phyloP scores from a whole-genome alignment of 768 basidiomycete genomes.

The Rhodotorula toruloides region DNA sequence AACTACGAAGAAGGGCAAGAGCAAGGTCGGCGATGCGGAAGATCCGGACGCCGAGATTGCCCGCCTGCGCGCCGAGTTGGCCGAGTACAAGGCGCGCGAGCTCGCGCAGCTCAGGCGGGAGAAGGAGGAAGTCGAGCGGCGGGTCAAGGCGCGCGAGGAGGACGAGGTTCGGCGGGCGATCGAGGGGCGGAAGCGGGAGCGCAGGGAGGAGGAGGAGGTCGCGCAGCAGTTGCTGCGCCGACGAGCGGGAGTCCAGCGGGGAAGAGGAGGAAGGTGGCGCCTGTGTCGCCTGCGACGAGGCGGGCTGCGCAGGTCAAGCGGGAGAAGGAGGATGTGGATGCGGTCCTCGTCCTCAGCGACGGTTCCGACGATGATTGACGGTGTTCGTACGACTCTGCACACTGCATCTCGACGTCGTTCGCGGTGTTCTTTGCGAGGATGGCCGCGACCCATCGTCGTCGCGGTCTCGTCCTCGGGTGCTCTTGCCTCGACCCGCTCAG shows the following conservation, averaged over 20 bases:
- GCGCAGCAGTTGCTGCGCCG: neutral
- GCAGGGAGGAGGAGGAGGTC: neutral
- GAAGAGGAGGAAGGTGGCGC: neutral
- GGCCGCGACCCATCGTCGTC: too few relatives aligned
- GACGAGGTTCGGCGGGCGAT: too few relatives aligned
- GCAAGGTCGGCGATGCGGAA: neutral
- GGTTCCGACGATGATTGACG: too few relatives aligned
- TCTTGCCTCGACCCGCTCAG: too few relatives aligned
- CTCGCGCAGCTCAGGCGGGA: neutral
- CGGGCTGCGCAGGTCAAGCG: neutral
- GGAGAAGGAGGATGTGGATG: too few relatives aligned
- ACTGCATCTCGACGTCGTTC: too few relatives aligned
- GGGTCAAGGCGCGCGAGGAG: neutral
- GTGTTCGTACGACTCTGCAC: too few relatives aligned
- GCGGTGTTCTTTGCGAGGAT: too few relatives aligned
- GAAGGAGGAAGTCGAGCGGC: neutral
- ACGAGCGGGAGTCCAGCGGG: neutral
- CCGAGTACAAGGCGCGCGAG: slow-evolving; percentile 1
- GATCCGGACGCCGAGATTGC: neutral
- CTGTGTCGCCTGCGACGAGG: neutral
- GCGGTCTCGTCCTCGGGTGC: too few relatives aligned
- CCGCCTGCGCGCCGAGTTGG: neutral
- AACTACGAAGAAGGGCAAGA: neutral
- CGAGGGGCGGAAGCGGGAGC: neutral
- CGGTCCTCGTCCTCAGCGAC: too few relatives aligned